Evolutionary conservation across 495 filamentous ascomycete species (phyloP).

Genomic region (Thermochaetoides thermophila): DNA sequence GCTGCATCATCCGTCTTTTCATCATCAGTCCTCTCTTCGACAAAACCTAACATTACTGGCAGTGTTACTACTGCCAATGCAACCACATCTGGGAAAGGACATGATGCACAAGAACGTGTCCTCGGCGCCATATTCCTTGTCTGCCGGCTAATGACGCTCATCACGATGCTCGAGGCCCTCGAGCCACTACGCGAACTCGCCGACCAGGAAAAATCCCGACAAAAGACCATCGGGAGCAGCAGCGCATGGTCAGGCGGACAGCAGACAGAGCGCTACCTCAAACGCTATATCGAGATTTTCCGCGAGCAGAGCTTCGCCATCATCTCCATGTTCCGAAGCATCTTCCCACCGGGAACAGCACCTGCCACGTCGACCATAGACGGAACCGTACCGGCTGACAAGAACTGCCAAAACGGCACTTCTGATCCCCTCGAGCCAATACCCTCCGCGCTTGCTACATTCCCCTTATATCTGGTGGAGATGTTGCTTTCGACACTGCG

Average conservation of each 20-base stretch:
- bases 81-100: slow-evolving; percentile 31
- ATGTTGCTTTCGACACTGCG: slow-evolving; percentile 67
- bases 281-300: slow-evolving; percentile 94
- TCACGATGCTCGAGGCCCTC: slow-evolving; percentile 67
- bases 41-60: slow-evolving; percentile 12
- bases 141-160: slow-evolving; percentile 66
- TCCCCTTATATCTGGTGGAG: slow-evolving; percentile 71
- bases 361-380: not conserved
- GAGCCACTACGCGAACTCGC: slow-evolving; percentile 78
- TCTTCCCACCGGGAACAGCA: slow-evolving; percentile 47
- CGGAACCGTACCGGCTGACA: too few relatives aligned
- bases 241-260: slow-evolving; percentile 58
- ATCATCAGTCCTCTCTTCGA: slow-evolving; percentile 7
- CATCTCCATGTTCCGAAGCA: slow-evolving; percentile 78
- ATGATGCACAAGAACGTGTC: slow-evolving; percentile 39
- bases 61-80: not conserved
- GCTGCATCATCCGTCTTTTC: too few relatives aligned
- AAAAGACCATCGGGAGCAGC: slow-evolving; percentile 19
- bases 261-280: slow-evolving; percentile 88
- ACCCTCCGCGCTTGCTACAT: slow-evolving; percentile 67
- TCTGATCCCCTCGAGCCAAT: slow-evolving; percentile 50
- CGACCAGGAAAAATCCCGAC: slow-evolving; percentile 59
- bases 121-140: slow-evolving; percentile 79
- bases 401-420: too few relatives aligned
- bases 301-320: slow-evolving; percentile 95